Percentiles rank a stretch among this genome's conserved stretches.
Evolutionary conservation across 2,329 filamentous ascomycete species (phyloP).

Genomic region (Colletotrichum somersetense): DNA sequence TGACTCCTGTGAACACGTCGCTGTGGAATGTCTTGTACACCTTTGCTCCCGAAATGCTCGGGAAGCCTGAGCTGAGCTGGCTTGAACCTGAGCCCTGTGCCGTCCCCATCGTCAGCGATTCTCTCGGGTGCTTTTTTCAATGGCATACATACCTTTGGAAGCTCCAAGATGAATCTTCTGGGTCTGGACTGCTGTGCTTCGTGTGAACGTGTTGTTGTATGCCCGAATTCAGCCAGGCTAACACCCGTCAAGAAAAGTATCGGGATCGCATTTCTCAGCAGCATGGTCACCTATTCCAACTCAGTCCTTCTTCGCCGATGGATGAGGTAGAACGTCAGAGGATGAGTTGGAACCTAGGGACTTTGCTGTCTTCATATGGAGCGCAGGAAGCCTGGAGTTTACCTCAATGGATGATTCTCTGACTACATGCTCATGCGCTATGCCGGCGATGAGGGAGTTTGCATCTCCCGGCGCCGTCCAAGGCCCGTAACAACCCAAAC

Average conservation of each 20-base stretch:
- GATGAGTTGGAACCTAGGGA: not conserved
- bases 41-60: constrained; percentile 2
- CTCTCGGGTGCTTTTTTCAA: no score
- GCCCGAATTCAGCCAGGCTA: constrained; percentile 3
- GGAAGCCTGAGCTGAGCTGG: constrained; percentile 2
- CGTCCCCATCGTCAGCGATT: not conserved
- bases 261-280: not conserved
- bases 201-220: not conserved
- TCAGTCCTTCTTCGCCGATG: not conserved
- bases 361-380: constrained; percentile 18
- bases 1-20: constrained; percentile 38
- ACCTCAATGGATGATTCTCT: not conserved
- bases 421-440: constrained; percentile 9
- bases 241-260: constrained; percentile 11
- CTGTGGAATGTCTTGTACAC: constrained; percentile 34
- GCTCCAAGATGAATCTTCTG: constrained; percentile 38
- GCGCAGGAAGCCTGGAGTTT: not conserved
- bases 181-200: not conserved
- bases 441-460: constrained; percentile 23
- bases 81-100: constrained; percentile 16
- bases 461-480: constrained; percentile 19
- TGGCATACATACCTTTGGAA: constrained; percentile 10
- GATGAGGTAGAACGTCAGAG: no score
- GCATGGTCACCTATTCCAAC: constrained; percentile 5
- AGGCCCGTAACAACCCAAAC: constrained; percentile 20